Evolutionary conservation across 768 basidiomycete species (phyloP).

Genomic region (Piloderma croceum): DNA sequence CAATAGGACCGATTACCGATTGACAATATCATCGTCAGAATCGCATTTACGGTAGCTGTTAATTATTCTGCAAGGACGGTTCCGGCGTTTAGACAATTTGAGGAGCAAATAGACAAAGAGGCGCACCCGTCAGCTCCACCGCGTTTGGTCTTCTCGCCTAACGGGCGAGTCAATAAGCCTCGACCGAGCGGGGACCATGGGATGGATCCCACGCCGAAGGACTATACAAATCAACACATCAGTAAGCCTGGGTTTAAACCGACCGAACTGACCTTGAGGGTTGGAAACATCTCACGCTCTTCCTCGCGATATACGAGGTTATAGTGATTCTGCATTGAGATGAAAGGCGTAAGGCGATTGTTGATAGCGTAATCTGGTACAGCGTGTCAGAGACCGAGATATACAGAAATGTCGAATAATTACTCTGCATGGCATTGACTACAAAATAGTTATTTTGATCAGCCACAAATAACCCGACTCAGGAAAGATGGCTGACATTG

Average conservation of each 20-base stretch:
- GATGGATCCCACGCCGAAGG: slow-evolving; percentile 50
- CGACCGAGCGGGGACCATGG: slow-evolving; percentile 57
- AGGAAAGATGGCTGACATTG: slow-evolving; percentile 36
- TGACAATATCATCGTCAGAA: slow-evolving; percentile 19
- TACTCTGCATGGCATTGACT: slow-evolving; percentile 57
- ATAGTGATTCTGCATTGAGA: slow-evolving; percentile 69
- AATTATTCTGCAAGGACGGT: slow-evolving; percentile 4
- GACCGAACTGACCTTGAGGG: slow-evolving; percentile 36
- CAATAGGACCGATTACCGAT: slow-evolving; percentile 10
- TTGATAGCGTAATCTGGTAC: slow-evolving; percentile 51
- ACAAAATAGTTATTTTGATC: not conserved
- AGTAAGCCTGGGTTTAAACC: not conserved
- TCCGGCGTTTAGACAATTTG: too few relatives aligned
- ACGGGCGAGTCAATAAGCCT: slow-evolving; percentile 42
- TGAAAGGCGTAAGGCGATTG: slow-evolving; percentile 55
- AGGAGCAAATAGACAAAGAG: not conserved
- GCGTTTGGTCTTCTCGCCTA: slow-evolving; percentile 34
- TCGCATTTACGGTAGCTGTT: slow-evolving; percentile 12
- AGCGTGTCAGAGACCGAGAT: not conserved
- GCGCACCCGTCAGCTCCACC: slow-evolving; percentile 29
- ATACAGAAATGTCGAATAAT: slow-evolving; percentile 7
- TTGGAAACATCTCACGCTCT: slow-evolving; percentile 60
- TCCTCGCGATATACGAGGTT: slow-evolving; percentile 60
- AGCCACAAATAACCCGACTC: not conserved
- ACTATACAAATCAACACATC: slow-evolving; percentile 20